Conservation (phyloP, 495 filamentous ascomycete species). For the Pyrenula aspistea region DNA sequence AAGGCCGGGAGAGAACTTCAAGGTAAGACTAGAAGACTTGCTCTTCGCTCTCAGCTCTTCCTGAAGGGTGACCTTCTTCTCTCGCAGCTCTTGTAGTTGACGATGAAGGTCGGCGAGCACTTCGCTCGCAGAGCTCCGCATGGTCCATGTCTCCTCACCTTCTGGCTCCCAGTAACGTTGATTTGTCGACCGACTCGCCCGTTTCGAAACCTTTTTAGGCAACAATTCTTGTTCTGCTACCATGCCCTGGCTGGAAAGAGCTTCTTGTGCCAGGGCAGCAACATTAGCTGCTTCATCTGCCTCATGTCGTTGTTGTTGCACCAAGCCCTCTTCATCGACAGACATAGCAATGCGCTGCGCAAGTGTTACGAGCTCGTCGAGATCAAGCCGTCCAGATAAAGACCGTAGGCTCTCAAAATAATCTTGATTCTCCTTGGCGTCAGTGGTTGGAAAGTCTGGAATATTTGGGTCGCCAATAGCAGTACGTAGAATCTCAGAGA, state of each 20-base stretch:
- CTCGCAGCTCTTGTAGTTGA: slow-evolving; percentile 42
- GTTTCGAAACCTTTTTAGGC: slow-evolving; percentile 29
- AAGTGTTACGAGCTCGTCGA: slow-evolving; percentile 56
- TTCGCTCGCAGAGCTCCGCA: slow-evolving; percentile 60
- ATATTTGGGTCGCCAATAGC: slow-evolving; percentile 2
- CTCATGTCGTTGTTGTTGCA: slow-evolving; percentile 63
- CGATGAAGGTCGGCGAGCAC: slow-evolving; percentile 54
- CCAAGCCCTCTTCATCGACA: slow-evolving; percentile 88
- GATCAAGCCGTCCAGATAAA: slow-evolving; percentile 49
- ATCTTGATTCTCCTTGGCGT: slow-evolving; percentile 5
- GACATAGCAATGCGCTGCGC: slow-evolving; percentile 58
- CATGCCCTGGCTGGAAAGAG: slow-evolving; percentile 47
- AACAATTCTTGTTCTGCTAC: slow-evolving; percentile 31
- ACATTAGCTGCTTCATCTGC: slow-evolving; percentile 57
- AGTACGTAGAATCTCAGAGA: slow-evolving; percentile 35
- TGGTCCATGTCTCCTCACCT: slow-evolving; percentile 64
- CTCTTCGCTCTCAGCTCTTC: slow-evolving; percentile 44
- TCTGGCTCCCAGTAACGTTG: slow-evolving; percentile 19
- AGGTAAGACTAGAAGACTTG: slow-evolving; percentile 48
- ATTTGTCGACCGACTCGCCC: slow-evolving; percentile 14
- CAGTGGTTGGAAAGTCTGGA: slow-evolving; percentile 10
- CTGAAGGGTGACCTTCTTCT: slow-evolving; percentile 47
- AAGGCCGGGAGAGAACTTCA: slow-evolving; percentile 72
- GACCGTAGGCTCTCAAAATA: slow-evolving; percentile 3
- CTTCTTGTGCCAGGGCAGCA: slow-evolving; percentile 53